phyloP scores from a whole-genome alignment of 805 yeast species.

The Nakazawaea wyomingensis region DNA sequence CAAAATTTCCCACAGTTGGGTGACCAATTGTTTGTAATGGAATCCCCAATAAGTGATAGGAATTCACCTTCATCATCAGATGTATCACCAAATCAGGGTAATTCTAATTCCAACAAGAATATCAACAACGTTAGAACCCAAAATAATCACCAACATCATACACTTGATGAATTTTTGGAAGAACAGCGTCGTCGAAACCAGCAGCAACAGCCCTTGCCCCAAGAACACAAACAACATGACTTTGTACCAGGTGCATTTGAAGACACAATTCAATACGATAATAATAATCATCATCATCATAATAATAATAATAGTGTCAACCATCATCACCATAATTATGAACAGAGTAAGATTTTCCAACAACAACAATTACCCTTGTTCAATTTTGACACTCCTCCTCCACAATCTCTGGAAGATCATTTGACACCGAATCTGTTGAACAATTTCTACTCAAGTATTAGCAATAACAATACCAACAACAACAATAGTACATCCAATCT shows the following conservation, averaged over 20 bases:
- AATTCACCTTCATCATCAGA: conserved; percentile 9
- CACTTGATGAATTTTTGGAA: background rate
- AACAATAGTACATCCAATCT: conserved; percentile 6
- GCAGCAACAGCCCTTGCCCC: background rate
- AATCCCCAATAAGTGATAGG: conserved; percentile 7
- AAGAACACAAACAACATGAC: too few species aligned
- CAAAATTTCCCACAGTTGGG: background rate
- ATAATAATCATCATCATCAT: background rate
- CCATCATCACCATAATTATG: too few species aligned
- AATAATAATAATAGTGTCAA: too few species aligned
- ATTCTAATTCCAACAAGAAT: too few species aligned
- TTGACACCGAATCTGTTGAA: conserved; percentile 1
- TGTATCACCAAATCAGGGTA: too few species aligned
- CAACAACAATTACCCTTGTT: background rate
- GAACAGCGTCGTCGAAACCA: background rate
- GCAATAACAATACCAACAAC: background rate
- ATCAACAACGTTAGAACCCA: too few species aligned
- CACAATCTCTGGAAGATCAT: background rate
- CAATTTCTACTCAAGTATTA: conserved; percentile 1
- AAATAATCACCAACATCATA: background rate
- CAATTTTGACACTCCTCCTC: conserved; percentile 6
- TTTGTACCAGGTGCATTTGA: too few species aligned
- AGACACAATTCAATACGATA: background rate
- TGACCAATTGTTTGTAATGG: background rate
- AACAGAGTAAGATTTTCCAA: too few species aligned